Percentiles rank a stretch among this genome's conserved stretches.
phyloP scores from a whole-genome alignment of 192 early-diverging fungal species.

The Kickxella alabastrina region DNA sequence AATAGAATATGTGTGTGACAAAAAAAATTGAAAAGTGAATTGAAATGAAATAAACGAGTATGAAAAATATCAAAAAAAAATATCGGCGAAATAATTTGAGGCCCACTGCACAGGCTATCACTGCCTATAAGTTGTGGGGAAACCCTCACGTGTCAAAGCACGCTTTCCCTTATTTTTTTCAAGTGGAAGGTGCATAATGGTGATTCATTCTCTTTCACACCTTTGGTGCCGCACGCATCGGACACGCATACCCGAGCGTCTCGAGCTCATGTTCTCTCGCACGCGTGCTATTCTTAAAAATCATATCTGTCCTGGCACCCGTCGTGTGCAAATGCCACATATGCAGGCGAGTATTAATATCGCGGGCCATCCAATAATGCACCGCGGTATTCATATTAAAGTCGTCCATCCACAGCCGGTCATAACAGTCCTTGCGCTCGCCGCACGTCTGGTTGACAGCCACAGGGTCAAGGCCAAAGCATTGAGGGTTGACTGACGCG shows the following conservation, averaged over 20 bases:
- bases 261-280: conserved; percentile 36
- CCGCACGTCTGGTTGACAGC: conserved; percentile 32
- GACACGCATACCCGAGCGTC: conserved; percentile 46
- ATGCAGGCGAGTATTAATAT: conserved; percentile 36
- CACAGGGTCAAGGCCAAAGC: conserved; percentile 29
- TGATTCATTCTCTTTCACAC: too few relatives aligned
- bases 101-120: too few relatives aligned
- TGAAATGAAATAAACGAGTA: neutral
- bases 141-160: too few relatives aligned
- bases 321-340: conserved; percentile 44
- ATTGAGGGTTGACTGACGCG: conserved; percentile 26
- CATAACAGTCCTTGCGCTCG: conserved; percentile 35
- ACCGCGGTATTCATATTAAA: conserved; percentile 32
- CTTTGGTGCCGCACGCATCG: conserved; percentile 42
- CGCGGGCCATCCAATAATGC: conserved; percentile 51
- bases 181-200: too few relatives aligned
- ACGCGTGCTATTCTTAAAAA: conserved; percentile 34
- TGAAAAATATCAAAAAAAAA: too few relatives aligned
- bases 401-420: conserved; percentile 50
- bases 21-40: neutral
- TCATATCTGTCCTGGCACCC: conserved; percentile 4
- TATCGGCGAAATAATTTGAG: too few relatives aligned
- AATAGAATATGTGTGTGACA: neutral
- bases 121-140: too few relatives aligned
- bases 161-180: too few relatives aligned